Percentiles rank a stretch among this genome's conserved stretches.
phyloP scores from a whole-genome alignment of 768 basidiomycete species.

The Gymnopilus dilepis region DNA sequence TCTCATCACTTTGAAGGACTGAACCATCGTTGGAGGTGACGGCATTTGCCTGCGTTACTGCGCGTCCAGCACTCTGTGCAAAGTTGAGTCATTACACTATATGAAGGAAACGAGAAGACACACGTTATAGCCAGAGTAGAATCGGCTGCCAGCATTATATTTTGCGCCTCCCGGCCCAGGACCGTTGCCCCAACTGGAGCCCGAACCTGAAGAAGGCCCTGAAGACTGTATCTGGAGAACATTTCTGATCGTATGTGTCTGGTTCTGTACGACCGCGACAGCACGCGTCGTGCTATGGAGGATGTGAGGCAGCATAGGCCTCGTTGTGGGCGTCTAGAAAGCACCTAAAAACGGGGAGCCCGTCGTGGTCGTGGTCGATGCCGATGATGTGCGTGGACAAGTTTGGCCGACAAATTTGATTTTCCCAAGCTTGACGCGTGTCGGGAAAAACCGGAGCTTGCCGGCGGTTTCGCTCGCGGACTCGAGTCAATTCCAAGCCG shows the following conservation, averaged over 20 bases:
- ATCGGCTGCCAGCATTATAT: slow-evolving; percentile 72
- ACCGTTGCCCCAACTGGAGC: slow-evolving; percentile 56
- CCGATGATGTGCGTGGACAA: slow-evolving; percentile 12
- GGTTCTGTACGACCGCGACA: slow-evolving; percentile 76
- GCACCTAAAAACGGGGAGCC: slow-evolving; percentile 15
- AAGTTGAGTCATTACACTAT: slow-evolving; percentile 1
- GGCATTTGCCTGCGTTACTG: slow-evolving; percentile 74
- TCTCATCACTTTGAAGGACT: slow-evolving; percentile 58
- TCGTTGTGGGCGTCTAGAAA: slow-evolving; percentile 22
- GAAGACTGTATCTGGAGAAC: slow-evolving; percentile 72
- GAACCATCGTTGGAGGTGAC: slow-evolving; percentile 59
- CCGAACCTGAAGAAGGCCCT: slow-evolving; percentile 46
- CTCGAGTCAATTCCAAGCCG: not conserved
- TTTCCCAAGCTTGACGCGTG: not conserved
- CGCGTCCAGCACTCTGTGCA: slow-evolving; percentile 66
- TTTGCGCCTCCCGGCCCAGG: slow-evolving; percentile 76
- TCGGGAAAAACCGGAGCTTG: slow-evolving; percentile 11
- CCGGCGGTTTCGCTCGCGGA: slow-evolving; percentile 1
- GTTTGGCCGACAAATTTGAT: slow-evolving; percentile 10
- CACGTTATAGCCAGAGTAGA: slow-evolving; percentile 72
- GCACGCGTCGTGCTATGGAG: slow-evolving; percentile 79
- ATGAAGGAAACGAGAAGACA: slow-evolving; percentile 6
- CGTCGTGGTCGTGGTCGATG: slow-evolving; percentile 9
- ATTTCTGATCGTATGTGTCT: slow-evolving; percentile 73
- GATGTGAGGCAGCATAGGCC: slow-evolving; percentile 75